These are phyloP conservation scores for Plantago ovata DNA, from an alignment of 257 asterid species.

Conservation along the genomic window DNA sequence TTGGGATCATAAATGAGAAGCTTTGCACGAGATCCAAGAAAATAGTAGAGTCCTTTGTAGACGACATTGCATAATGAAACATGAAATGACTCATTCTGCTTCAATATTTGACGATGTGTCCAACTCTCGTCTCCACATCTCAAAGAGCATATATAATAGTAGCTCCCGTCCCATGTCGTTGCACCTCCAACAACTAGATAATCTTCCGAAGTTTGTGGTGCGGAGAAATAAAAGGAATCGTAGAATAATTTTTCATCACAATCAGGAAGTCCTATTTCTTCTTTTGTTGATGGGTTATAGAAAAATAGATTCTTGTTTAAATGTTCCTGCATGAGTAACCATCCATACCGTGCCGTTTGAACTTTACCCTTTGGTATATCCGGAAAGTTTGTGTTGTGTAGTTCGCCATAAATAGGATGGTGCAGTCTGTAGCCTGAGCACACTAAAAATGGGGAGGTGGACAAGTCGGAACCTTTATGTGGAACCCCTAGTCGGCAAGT, in stretches of 20 bases:
- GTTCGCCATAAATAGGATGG: slow-evolving; percentile 1
- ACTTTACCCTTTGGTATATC: background rate
- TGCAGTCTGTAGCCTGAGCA: background rate
- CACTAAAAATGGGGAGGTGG: slow-evolving; percentile 7
- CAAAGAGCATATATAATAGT: background rate
- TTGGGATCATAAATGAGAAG: slow-evolving; percentile 1
- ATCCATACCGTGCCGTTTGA: background rate
- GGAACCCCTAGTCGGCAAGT: background rate
- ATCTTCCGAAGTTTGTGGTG: slow-evolving; percentile 1
- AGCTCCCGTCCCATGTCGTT: background rate
- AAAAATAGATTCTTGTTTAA: background rate
- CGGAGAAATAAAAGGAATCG: background rate
- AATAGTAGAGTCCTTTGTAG: slow-evolving; percentile 3
- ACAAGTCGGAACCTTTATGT: background rate
- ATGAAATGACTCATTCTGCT: background rate
- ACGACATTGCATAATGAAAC: background rate
- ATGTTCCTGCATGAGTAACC: background rate
- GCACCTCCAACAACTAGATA: background rate
- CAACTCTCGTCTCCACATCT: background rate
- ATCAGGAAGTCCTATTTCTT: background rate
- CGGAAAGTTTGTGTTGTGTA: background rate
- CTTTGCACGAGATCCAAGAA: background rate
- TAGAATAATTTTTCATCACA: background rate
- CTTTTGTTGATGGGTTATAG: slow-evolving; percentile 1
- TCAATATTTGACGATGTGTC: background rate